phyloP scores from a whole-genome alignment of 2,329 filamentous ascomycete species.

The Ophiobolus disseminans region DNA sequence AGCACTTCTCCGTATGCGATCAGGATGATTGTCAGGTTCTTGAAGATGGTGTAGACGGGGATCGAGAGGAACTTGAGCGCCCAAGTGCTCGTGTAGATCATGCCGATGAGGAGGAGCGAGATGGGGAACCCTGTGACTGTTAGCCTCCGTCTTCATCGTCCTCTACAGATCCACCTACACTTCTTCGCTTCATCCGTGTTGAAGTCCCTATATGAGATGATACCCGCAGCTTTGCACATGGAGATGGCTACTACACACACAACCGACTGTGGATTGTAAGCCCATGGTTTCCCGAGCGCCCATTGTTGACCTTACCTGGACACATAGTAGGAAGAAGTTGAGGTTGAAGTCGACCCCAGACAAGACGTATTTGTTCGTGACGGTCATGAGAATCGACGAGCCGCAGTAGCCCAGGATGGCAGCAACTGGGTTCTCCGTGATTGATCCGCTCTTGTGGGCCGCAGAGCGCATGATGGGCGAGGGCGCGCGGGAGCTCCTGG shows the following conservation, averaged over 20 bases:
- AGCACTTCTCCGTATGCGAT: slow-evolving; percentile 98
- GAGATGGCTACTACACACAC: slow-evolving; percentile 89
- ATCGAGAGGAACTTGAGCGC: slow-evolving; percentile 96
- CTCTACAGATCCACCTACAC: slow-evolving; percentile 65
- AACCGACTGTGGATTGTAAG: slow-evolving; percentile 68
- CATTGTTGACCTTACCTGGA: slow-evolving; percentile 73
- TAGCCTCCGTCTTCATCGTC: slow-evolving; percentile 9
- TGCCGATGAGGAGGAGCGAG: slow-evolving; percentile 92
- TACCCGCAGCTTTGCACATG: slow-evolving; percentile 76
- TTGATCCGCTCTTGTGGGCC: slow-evolving; percentile 22
- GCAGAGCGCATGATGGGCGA: slow-evolving; percentile 59
- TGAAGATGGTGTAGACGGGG: slow-evolving; percentile 99
- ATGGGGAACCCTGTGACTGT: slow-evolving; percentile 83
- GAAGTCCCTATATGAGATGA: slow-evolving; percentile 86
- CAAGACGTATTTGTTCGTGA: slow-evolving; percentile 99
- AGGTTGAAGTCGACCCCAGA: slow-evolving; percentile 92
- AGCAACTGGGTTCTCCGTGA: slow-evolving; percentile 77
- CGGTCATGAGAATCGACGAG: slow-evolving; percentile 98
- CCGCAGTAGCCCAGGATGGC: slow-evolving; percentile 91
- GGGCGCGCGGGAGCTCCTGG: slow-evolving; percentile 51
- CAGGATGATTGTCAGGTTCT: slow-evolving; percentile 98
- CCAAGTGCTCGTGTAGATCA: slow-evolving; percentile 98
- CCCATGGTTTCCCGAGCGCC: background rate
- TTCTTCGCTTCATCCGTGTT: slow-evolving; percentile 88
- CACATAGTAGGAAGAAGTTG: slow-evolving; percentile 90